These are phyloP conservation scores for Pseudogymnoascus sp. DNA, from an alignment of 2,329 filamentous ascomycete species.

Conservation along the genomic window DNA sequence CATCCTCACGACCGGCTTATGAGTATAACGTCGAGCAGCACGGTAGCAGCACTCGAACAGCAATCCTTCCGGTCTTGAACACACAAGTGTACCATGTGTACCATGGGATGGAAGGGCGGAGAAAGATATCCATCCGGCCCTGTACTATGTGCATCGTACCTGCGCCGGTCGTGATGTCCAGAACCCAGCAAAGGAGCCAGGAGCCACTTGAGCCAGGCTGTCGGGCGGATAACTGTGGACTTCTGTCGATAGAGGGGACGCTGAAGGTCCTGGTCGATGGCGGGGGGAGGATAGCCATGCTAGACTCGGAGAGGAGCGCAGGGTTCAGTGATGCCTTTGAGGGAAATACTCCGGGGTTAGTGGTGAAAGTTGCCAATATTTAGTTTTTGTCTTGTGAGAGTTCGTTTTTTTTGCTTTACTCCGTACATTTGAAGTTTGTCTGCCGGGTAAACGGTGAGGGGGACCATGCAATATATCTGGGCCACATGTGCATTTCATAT, in stretches of 20 bases:
- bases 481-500: not conserved
- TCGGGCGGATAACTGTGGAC: conserved; percentile 7
- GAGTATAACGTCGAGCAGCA: not conserved
- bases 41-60: not conserved
- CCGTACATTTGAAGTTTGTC: not conserved
- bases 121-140: not conserved
- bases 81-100: not conserved
- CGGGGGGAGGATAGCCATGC: conserved; percentile 4
- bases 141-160: conserved; percentile 3
- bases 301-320: conserved; percentile 7
- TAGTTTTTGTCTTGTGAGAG: not conserved
- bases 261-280: not conserved
- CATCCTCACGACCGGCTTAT: not conserved
- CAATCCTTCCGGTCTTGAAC: not conserved
- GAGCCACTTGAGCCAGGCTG: conserved; percentile 4
- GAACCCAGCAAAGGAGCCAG: not conserved
- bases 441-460: not conserved
- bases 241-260: conserved; percentile 1
- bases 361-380: not conserved
- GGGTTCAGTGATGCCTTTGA: not conserved
- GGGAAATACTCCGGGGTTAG: conserved; percentile 8
- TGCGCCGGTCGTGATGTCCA: not conserved
- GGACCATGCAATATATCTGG: not conserved
- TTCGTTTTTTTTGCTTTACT: not conserved
- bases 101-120: not conserved